Evolutionary conservation across 1,284 basidiomycete species (phyloP), one percentile per base, ranked within the genome.

Genomic region (Cryptococcus sp.): DNA sequence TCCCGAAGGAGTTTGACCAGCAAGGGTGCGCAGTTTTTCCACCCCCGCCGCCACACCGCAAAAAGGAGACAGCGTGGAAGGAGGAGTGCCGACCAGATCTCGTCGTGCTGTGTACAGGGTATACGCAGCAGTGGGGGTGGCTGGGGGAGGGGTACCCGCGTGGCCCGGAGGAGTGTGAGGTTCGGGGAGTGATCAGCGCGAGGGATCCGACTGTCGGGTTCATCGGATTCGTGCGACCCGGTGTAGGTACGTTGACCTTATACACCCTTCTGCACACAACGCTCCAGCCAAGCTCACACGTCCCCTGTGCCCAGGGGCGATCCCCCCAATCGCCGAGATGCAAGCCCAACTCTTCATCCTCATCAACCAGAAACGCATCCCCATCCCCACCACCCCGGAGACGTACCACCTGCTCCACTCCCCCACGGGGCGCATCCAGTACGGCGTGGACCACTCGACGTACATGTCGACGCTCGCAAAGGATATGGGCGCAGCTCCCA

Each of bases 271-370:
- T 28, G 16, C n/a, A 3, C 23, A 35, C 28, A n/a, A 9, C 35
- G 20, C 23, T 12, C 38, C 13, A n/a, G n/a, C n/a, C 33, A 5
- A 37, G 33, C 3, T 37, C 35, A 45, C 6, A 46, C 12, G 2
- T 49, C 35, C 35, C 36, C 46, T 13, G 20, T 2, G 7, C 20
- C 2, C 63, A 69, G 84, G 84, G 58, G 85, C 85, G 0, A 86
- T 86, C 53, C 85, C 85, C 0, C 84, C 85, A 0, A 83, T 86
- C 52, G 80, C 84, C 1, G 85, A 87, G 71, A 83, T 85, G 80
- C 84, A 85, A 65, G 73, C 80, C 0, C 82, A 85, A 70, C 81
- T 85, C 58, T 86, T 84, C 83, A 81, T 83, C 45, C 79, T 82
- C 2, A 65, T 85, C 7, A 68, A 84, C 21, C 80, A 80, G 57